Base-by-base conservation (phyloP, 2,329 filamentous ascomycete genomes). In the Aplosporella prunicola region DNA sequence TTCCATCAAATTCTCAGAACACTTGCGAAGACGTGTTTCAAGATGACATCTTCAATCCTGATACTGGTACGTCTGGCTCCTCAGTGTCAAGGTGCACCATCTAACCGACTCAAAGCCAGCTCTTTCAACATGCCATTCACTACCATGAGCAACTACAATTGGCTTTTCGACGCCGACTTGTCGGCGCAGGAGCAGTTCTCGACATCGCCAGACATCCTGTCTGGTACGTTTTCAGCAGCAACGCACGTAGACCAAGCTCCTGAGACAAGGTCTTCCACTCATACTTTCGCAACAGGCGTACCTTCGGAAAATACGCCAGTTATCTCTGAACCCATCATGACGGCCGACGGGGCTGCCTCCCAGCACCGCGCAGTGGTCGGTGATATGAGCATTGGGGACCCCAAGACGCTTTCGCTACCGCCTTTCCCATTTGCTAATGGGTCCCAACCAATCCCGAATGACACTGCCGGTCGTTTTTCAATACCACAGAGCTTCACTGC, bases 121-220 rank as follows among this genome's bases (percentile, higher is more conserved):
- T 76, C 74, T 0, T 79, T 79, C 50, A 78, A 79, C 38, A 75
- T 76, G 57, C 75, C 75, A 5, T 79, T 76, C 51, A 77, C 75
- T 2, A 77, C 75, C 1, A 72, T 73, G 42, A 64, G 64, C 43
- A 75, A 78, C 39, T 78, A 78, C 48, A 74, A 72, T 40, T 79
- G 75, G 74, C 50, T 79, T 2, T 78, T 78, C 46, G 68, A 73
- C 29, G 52, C 71, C 39, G 60, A 66, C 36, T 49, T 57, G 22
- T 47, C 34, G 17, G 24, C 49, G 5, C 41, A 43, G 17, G 36
- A 43, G 10, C 45, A 42, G 20, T 28, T 39, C 14, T 20, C 32
- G 42, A 15, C 42, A 44, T 26, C 34, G 43, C 13, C 51, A 39
- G 52, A 32, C 20, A 42, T 50, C 6, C 29, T 49, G n/a, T 41